These are phyloP conservation scores for Telopea speciosissima DNA, from an alignment of 177 flowering plant genomes.

Conservation along the genomic window DNA sequence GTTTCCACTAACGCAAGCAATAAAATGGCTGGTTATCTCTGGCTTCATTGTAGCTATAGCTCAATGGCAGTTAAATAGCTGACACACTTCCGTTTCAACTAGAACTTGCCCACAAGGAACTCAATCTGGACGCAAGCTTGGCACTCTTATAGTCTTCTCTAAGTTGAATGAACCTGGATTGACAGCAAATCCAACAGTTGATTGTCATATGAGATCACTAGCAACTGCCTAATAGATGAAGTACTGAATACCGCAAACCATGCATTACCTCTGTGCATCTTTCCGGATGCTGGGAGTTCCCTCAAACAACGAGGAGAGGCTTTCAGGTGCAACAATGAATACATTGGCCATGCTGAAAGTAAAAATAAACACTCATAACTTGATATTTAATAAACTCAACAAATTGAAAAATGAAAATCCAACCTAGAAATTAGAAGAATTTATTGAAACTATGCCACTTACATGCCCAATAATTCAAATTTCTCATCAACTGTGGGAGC, in stretches of 20 bases:
- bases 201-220: neutral
- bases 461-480: conserved; percentile 92
- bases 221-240: neutral
- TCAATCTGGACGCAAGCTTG: conserved; percentile 66
- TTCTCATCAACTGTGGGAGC: conserved; percentile 97
- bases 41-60: neutral
- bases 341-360: conserved; percentile 89
- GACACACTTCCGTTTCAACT: conserved; percentile 5
- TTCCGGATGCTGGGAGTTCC: conserved; percentile 90
- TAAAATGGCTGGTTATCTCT: neutral
- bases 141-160: conserved; percentile 85
- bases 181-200: neutral
- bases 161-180: conserved; percentile 72
- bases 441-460: conserved; percentile 26
- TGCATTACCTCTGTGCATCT: conserved; percentile 85
- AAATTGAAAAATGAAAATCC: neutral
- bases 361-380: neutral
- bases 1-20: neutral
- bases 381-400: neutral
- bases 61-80: neutral
- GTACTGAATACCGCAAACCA: neutral
- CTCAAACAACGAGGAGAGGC: conserved; percentile 82
- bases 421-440: neutral
- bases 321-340: conserved; percentile 97
- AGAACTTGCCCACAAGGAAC: conserved; percentile 58